Base-by-base conservation (phyloP, 192 early-diverging fungal species). In the Entrophospora sp. region DNA sequence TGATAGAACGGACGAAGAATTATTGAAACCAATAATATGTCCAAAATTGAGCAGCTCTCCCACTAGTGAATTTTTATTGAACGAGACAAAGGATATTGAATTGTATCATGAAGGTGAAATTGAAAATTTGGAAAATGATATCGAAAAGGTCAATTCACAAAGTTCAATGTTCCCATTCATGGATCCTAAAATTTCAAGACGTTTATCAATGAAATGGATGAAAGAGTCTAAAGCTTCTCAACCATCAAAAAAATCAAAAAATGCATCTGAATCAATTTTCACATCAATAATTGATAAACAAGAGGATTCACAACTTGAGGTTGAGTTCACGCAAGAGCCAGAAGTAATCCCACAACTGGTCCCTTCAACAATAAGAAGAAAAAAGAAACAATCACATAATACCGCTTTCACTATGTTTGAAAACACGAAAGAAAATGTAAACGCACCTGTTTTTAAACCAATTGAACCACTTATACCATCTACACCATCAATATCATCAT, bases 121-220 rank as follows among this genome's bases (percentile, higher is more conserved):
- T n/a, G n/a, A n/a, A n/a, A n/a, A n/a, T n/a, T n/a, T n/a, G n/a
- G n/a, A n/a, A n/a, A n/a, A n/a, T n/a, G n/a, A n/a, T n/a, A n/a
- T n/a, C n/a, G n/a, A n/a, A n/a, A n/a, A n/a, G n/a, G n/a, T n/a
- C n/a, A n/a, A n/a, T n/a, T n/a, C n/a, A n/a, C n/a, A n/a, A n/a
- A n/a, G n/a, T n/a, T n/a, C n/a, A n/a, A n/a, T n/a, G 40, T 74
- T 70, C 51, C 68, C 68, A 14, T 74, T 74, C 53, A 74, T 74
- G 65, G 73, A 74, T 24, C 69, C 73, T 7, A 74, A 74, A 45
- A 69, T 74, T 16, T 69, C 72, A 38, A 73, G 79, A 9, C 45
- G 79, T 1, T 66, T 81, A 42, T 81, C 79, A 7, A 69, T 81
- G 73, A 77, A 75, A 34, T 45, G 80, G 42, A 83, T 83, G 81